phyloP scores from a whole-genome alignment of 140 eudicot genomes.

The Eryngium alpinum region DNA sequence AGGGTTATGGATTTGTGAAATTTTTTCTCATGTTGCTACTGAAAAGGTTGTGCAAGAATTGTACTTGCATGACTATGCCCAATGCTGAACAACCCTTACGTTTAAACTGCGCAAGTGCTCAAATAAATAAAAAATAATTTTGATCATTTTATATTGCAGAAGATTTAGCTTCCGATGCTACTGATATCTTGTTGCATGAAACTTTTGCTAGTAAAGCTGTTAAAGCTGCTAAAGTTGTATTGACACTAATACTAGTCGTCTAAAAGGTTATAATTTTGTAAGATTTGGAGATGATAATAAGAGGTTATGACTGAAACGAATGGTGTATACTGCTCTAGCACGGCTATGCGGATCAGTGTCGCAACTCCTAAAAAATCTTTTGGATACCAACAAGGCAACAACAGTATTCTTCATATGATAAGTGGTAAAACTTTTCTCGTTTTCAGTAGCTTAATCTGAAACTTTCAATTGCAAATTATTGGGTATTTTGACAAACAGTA shows the following conservation, averaged over 20 bases:
- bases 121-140: conserved; percentile 56
- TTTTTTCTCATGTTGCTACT: conserved; percentile 45
- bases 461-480: too few species aligned
- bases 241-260: conserved; percentile 54
- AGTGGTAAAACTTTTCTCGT: too few species aligned
- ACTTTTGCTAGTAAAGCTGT: conserved; percentile 61
- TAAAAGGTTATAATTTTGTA: conserved; percentile 69
- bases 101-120: conserved; percentile 62
- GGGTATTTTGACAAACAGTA: too few species aligned
- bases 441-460: too few species aligned
- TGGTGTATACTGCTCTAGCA: conserved; percentile 53
- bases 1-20: conserved; percentile 68
- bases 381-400: conserved; percentile 61
- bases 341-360: conserved; percentile 66
- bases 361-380: conserved; percentile 61
- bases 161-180: conserved; percentile 69
- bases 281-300: conserved; percentile 67
- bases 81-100: conserved; percentile 57
- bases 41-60: conserved; percentile 56
- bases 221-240: conserved; percentile 68
- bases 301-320: conserved; percentile 67
- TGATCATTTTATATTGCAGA: conserved; percentile 68
- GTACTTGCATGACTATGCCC: conserved; percentile 43
- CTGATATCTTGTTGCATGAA: conserved; percentile 55
- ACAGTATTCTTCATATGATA: too few species aligned